Evolutionary conservation across 2,329 filamentous ascomycete species (phyloP), one percentile per base, ranked within the genome.

Genomic region (Clonostachys rhizophaga): DNA sequence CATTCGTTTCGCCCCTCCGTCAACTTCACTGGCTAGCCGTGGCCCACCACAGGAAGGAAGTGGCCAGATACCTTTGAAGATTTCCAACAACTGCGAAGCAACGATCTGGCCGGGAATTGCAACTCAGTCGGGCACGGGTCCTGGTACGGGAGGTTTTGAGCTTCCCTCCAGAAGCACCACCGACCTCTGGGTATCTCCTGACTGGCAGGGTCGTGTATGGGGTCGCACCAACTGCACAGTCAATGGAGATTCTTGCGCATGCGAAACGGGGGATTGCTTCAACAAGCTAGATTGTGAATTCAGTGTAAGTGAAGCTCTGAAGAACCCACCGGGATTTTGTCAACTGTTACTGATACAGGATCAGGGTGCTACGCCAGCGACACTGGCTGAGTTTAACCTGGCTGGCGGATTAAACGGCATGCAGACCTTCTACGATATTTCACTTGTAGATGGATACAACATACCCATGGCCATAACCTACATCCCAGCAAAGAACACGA

Each of bases 191-290:
- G 87, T 94, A 20, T 79, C 83, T 11, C 71, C 78, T 44, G 81
- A 89, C 54, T 95, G 89, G 89, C 84, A 88, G 60, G 89, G 89
- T 10, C 80, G 89, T 46, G 73, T 94, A 30, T 94, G 89, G 89
- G 89, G 84, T 12, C 76, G 89, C 46, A 92, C 89, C 16, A 94
- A 94, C 60, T 95, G 89, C 68, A 87, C 79, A 37, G 89, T 91
- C 63, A 81, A 84, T 55, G 72, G 72, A 14, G 76, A 82, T 43
- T 86, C 84, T 2, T 81, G 75, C 45, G 83, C 86, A 18, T 94
- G 89, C 65, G 64, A 72, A 44, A 90, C 88, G 3, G 89, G 89
- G 8, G 89, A 94, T 63, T 94, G 89, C 62, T 81, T 83, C 49
- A 83, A 84, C 6, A 76, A 79, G 49, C 58, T 92, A 49, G 71